Percentiles rank a stretch among this genome's conserved stretches.
These are phyloP conservation scores for Nymphaea colorata DNA, from an alignment of 164 flowering plant species.

Conservation along the genomic window DNA sequence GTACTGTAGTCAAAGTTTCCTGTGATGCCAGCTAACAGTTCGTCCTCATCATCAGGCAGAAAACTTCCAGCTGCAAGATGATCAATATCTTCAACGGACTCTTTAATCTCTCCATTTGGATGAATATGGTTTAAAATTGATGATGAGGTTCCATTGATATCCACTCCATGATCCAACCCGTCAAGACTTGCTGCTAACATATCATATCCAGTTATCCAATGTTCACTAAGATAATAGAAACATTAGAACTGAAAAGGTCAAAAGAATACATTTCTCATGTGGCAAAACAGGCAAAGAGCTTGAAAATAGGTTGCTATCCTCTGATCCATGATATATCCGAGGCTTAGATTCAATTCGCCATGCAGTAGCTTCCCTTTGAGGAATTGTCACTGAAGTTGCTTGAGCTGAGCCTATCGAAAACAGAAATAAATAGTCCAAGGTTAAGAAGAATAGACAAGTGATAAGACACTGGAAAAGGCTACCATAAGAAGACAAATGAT, in stretches of 20 bases:
- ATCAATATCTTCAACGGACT: constrained; percentile 31
- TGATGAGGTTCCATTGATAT: constrained; percentile 31
- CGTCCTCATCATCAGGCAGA: constrained; percentile 93
- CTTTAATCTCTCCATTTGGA: constrained; percentile 28
- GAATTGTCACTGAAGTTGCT: background rate
- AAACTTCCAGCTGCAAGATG: constrained; percentile 39
- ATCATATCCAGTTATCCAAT: background rate
- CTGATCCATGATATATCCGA: constrained; percentile 39
- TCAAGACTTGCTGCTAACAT: background rate
- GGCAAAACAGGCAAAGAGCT: constrained; percentile 87
- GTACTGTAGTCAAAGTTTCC: constrained; percentile 78
- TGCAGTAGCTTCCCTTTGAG: constrained; percentile 26
- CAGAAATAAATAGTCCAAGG: too few relatives aligned
- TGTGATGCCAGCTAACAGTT: constrained; percentile 76
- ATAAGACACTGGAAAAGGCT: background rate
- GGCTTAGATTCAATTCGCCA: constrained; percentile 34
- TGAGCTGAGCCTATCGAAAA: background rate
- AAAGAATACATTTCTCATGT: constrained; percentile 59
- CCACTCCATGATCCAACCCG: background rate
- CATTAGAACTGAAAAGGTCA: background rate
- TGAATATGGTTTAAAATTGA: constrained; percentile 25
- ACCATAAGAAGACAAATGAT: background rate
- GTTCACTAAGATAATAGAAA: background rate
- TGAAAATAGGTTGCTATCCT: constrained; percentile 72
- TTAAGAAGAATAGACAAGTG: background rate